Conservation (phyloP, 2,329 filamentous ascomycete genomes). For the Neofusicoccum umdonicola region DNA sequence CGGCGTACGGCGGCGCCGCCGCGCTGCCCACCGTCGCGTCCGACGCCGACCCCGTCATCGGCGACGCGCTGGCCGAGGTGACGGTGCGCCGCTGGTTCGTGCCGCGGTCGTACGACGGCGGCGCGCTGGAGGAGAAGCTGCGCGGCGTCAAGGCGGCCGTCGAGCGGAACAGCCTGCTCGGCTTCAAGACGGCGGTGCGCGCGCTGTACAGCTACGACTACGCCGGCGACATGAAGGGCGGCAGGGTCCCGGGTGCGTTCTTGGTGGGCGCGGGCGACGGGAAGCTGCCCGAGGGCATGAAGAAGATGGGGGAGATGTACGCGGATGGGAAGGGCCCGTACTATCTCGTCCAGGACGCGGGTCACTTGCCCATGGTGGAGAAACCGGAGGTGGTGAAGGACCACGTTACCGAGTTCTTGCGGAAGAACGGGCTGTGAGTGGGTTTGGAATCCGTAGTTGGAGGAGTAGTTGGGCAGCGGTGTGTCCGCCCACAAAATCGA, state of each 20-base stretch:
- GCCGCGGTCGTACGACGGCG: conserved; percentile 54
- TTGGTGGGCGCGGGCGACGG: conserved; percentile 73
- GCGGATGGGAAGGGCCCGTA: conserved; percentile 48
- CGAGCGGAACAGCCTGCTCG: conserved; percentile 64
- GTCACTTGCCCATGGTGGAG: conserved; percentile 84
- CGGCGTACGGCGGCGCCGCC: conserved; percentile 26
- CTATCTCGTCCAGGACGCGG: conserved; percentile 65
- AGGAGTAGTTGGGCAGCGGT: neutral
- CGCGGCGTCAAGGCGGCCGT: conserved; percentile 67
- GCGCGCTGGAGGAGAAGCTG: conserved; percentile 50
- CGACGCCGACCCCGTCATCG: conserved; percentile 58
- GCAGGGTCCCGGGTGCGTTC: conserved; percentile 62
- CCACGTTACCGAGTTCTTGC: conserved; percentile 58
- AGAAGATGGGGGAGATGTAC: conserved; percentile 58
- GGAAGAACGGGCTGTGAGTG: neutral
- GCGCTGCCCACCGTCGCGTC: neutral
- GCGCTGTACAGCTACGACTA: conserved; percentile 73
- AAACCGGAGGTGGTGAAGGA: conserved; percentile 66
- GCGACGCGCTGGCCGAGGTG: conserved; percentile 60
- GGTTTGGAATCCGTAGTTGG: neutral
- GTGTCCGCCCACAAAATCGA: neutral
- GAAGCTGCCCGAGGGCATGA: conserved; percentile 76
- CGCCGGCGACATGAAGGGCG: conserved; percentile 53
- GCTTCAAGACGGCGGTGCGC: conserved; percentile 66
- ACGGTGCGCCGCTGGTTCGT: conserved; percentile 79